A percentile compares a stretch with the other conserved stretches of the same genome.
These are phyloP conservation scores for Gaultheria prostrata DNA, from an alignment of 148 eudicot species.

Conservation along the genomic window DNA sequence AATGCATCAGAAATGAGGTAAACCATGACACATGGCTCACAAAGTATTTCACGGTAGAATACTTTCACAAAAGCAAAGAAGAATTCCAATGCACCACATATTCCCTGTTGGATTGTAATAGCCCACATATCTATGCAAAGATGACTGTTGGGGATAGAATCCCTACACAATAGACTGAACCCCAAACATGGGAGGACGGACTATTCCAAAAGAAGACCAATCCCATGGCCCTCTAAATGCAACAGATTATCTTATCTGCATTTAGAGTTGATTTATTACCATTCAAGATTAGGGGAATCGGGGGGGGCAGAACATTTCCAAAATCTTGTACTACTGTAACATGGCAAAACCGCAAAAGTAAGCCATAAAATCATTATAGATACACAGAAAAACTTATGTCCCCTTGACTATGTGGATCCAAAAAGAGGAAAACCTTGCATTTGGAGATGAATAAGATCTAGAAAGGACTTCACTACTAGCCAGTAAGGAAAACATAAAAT, in stretches of 20 bases:
- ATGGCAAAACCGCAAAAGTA: not conserved
- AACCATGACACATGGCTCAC: not conserved
- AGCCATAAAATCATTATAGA: not conserved
- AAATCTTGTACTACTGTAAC: not conserved
- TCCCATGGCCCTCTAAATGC: not conserved
- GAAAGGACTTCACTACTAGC: not conserved
- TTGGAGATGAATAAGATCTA: not conserved
- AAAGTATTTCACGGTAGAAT: not conserved
- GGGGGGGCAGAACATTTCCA: not conserved
- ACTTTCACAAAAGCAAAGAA: not conserved
- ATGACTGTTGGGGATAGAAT: not conserved
- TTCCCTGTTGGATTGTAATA: not conserved
- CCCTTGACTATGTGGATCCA: not conserved
- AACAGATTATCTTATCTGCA: not conserved
- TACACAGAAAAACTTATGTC: not conserved
- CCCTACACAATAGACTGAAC: not conserved
- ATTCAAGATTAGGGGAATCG: not conserved
- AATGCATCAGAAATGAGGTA: not conserved
- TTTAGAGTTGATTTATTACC: not conserved
- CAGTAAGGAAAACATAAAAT: slow-evolving; percentile 13
- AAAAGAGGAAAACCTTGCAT: not conserved
- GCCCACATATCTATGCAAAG: not conserved
- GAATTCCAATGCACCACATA: not conserved
- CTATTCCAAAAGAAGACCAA: not conserved
- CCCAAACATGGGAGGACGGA: not conserved